Conservation (phyloP, 2,329 filamentous ascomycete species). For the Diaporthe longicolla region DNA sequence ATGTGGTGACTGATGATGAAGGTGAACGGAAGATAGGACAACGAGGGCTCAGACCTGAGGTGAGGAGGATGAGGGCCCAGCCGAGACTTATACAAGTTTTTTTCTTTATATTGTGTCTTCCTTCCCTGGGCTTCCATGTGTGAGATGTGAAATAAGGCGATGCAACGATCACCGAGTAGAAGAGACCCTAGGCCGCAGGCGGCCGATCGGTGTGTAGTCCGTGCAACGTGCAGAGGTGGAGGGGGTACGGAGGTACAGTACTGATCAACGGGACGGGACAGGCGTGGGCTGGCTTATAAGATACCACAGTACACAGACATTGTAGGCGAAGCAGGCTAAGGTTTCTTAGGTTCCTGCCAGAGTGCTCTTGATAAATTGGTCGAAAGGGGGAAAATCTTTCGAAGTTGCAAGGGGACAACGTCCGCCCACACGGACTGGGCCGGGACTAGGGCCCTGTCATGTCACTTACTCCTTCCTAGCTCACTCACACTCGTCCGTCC, state of each 20-base stretch:
- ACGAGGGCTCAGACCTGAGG: slow-evolving; percentile 1
- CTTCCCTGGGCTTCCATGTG: slow-evolving; percentile 16
- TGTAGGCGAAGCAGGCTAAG: slow-evolving; percentile 15
- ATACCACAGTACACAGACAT: background rate
- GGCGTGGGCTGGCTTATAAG: slow-evolving; percentile 14
- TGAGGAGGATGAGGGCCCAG: background rate
- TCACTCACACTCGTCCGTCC: background rate
- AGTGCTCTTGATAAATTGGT: slow-evolving; percentile 12
- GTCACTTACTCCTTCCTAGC: background rate
- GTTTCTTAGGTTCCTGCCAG: slow-evolving; percentile 14
- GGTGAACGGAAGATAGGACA: background rate
- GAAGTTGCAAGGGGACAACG: slow-evolving; percentile 7
- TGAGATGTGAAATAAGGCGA: slow-evolving; percentile 34
- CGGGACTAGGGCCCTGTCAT: slow-evolving; percentile 31
- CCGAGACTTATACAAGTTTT: slow-evolving; percentile 35
- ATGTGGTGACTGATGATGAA: slow-evolving; percentile 16
- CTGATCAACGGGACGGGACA: slow-evolving; percentile 29
- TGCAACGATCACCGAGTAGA: slow-evolving; percentile 30
- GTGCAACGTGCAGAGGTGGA: slow-evolving; percentile 33
- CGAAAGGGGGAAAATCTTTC: slow-evolving; percentile 24
- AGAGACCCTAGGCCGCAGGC: slow-evolving; percentile 14
- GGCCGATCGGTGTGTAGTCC: slow-evolving; percentile 36
- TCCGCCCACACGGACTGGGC: slow-evolving; percentile 21
- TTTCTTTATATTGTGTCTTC: background rate
- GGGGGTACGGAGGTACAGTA: slow-evolving; percentile 1